Percentiles rank a stretch among this genome's conserved stretches.
phyloP scores from a whole-genome alignment of 176 grass and related monocot genomes.

The Paspalum notatum region DNA sequence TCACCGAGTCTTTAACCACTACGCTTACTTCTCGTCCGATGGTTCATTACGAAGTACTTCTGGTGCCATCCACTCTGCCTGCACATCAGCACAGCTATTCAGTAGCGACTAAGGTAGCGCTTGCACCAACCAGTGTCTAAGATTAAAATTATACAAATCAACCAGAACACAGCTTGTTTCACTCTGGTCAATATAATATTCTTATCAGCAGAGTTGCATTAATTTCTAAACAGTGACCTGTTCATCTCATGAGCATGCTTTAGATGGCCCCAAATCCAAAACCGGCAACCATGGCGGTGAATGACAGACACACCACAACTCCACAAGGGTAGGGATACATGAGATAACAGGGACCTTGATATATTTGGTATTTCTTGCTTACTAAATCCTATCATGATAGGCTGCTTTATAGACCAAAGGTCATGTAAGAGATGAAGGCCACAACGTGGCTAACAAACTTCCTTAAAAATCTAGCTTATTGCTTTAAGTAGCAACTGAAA shows the following conservation, averaged over 20 bases:
- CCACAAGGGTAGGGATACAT: too few species aligned
- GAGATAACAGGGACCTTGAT: too few species aligned
- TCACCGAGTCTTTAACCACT: slow-evolving; percentile 19
- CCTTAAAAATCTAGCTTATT: background rate
- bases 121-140: slow-evolving; percentile 33
- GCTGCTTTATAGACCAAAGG: too few species aligned
- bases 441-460: too few species aligned
- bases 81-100: slow-evolving; percentile 42
- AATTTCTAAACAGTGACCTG: slow-evolving; percentile 12
- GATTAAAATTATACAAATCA: slow-evolving; percentile 32
- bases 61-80: slow-evolving; percentile 99
- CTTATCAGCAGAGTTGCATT: slow-evolving; percentile 19
- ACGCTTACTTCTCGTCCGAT: slow-evolving; percentile 92
- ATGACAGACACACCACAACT: too few species aligned
- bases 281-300: too few species aligned
- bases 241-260: background rate
- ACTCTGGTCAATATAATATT: background rate
- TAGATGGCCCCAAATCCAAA: too few species aligned
- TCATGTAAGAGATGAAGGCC: too few species aligned
- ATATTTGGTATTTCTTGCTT: too few species aligned
- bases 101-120: slow-evolving; percentile 27
- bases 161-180: background rate
- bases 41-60: slow-evolving; percentile 96
- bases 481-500: background rate
- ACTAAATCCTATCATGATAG: too few species aligned